phyloP scores from a whole-genome alignment of 1,284 basidiomycete genomes.

The Rugosomyces carneus region DNA sequence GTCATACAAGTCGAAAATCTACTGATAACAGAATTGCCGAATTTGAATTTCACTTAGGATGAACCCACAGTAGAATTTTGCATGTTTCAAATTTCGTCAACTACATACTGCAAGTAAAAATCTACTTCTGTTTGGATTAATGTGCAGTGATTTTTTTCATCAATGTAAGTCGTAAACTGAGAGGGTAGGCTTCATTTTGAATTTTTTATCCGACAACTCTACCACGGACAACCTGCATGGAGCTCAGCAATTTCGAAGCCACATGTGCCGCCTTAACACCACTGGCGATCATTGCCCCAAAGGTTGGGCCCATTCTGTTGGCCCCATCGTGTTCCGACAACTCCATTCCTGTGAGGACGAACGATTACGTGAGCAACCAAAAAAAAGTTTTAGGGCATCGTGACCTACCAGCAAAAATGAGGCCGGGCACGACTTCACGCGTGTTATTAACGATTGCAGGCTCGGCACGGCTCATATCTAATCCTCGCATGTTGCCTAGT shows the following conservation, averaged over 20 bases:
- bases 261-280: constrained; percentile 77
- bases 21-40: too few relatives aligned
- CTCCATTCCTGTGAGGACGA: constrained; percentile 61
- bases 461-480: constrained; percentile 77
- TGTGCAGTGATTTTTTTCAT: not conserved
- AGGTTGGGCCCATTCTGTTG: constrained; percentile 78
- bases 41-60: too few relatives aligned
- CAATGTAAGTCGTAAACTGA: not conserved
- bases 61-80: too few relatives aligned
- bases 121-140: not conserved
- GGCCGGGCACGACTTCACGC: constrained; percentile 74
- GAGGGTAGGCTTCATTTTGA: too few relatives aligned
- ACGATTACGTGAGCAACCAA: not conserved
- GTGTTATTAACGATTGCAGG: constrained; percentile 75
- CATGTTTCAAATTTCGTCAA: too few relatives aligned
- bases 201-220: constrained; percentile 45
- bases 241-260: constrained; percentile 59
- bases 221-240: constrained; percentile 56
- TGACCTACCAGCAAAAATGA: constrained; percentile 63
- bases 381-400: not conserved
- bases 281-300: constrained; percentile 78
- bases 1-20: too few relatives aligned
- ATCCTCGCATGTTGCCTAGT: constrained; percentile 76
- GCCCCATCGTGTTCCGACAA: constrained; percentile 79
- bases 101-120: too few relatives aligned